Base-by-base conservation (phyloP, 2,329 filamentous ascomycete species). In the Hymenoscyphus scutula region DNA sequence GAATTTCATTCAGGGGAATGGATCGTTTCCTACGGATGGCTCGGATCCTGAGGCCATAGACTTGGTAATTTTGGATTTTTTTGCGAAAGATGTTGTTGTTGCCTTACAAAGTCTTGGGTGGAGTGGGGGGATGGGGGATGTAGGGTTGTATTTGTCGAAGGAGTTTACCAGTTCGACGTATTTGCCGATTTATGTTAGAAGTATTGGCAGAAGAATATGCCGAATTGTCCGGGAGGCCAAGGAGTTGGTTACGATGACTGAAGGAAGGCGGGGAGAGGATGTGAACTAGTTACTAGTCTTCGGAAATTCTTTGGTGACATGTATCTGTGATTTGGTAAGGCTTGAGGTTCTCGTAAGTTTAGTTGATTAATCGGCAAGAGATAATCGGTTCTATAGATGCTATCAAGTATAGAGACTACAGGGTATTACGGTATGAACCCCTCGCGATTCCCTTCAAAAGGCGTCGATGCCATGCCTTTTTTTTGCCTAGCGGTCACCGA, bases 1-100 rank as follows among this genome's bases (percentile, higher is more conserved):
- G 5, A 97, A 97, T 76, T 91, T 88, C 74, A 84, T 97, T 61
- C 88, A 92, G 73, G 80, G 89, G 0, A 78, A 85, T 65, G 82
- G 89, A 68, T 80, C 76, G 1, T 90, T 95, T 70, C 82, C 86
- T 1, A 66, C 73, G 0, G 69, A 76, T n/a, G 73, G 74, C 5
- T 78, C 83, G 25, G 58, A 62, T 27, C 90, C 91, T 0, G 62
- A 38, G 4, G 19, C 17, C 5, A 15, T 56, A 10, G 54, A 56
- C 38, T 8, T 56, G 5, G 32, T 56, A 17, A 38, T 56, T 37
- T n/a, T 56, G 29, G 29, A 32, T 38, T 56, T 34, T n/a, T 34
- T 56, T 10, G 32, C 19, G 54, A 34, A 34, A 19, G 32, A 37
- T 34, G 54, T 38, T 11, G 54, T 56, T 13, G 17, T 1, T 10